A percentile compares a stretch with the other conserved stretches of the same genome.
phyloP scores from a whole-genome alignment of 176 grass and related monocot species.

The Pontederia paniculata region DNA sequence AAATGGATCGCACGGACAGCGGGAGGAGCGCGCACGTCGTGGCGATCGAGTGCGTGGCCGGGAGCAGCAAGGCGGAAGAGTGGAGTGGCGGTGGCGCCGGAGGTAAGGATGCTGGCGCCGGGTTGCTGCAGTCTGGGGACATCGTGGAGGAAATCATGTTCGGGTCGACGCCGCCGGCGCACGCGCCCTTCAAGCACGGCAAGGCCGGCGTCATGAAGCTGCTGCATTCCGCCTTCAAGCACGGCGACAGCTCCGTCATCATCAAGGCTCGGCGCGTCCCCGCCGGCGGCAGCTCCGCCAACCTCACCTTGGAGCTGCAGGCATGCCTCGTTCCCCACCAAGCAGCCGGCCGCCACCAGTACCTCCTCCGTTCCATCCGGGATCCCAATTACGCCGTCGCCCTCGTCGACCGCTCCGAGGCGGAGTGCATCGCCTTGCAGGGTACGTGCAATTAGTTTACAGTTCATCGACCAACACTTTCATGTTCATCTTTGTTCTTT shows the following conservation, averaged over 20 bases:
- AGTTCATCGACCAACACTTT: too few species aligned
- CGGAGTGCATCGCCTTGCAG: slow-evolving; percentile 87
- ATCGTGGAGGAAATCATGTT: slow-evolving; percentile 12
- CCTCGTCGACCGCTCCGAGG: slow-evolving; percentile 67
- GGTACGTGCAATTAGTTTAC: too few species aligned
- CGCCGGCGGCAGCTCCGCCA: slow-evolving; percentile 6
- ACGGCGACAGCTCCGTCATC: slow-evolving; percentile 24
- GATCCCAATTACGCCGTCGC: slow-evolving; percentile 90
- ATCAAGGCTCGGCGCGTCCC: neutral
- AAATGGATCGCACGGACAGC: slow-evolving; percentile 4
- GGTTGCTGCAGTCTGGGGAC: slow-evolving; percentile 13
- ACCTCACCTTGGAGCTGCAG: slow-evolving; percentile 17
- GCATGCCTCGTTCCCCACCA: slow-evolving; percentile 36
- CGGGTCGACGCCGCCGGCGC: neutral
- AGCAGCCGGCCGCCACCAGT: slow-evolving; percentile 8
- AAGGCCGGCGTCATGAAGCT: slow-evolving; percentile 33
- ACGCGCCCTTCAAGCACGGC: slow-evolving; percentile 13
- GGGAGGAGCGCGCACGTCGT: neutral
- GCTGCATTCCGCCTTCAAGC: slow-evolving; percentile 54
- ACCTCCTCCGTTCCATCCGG: slow-evolving; percentile 75
- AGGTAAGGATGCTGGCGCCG: too few species aligned
- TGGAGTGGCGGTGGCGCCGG: slow-evolving; percentile 2
- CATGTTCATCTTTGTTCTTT: too few species aligned
- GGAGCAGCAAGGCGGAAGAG: slow-evolving; percentile 14
- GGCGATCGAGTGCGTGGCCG: slow-evolving; percentile 8